Evolutionary conservation across 2,329 filamentous ascomycete species (phyloP).

Genomic region (Ascochyta viciae-villosae): DNA sequence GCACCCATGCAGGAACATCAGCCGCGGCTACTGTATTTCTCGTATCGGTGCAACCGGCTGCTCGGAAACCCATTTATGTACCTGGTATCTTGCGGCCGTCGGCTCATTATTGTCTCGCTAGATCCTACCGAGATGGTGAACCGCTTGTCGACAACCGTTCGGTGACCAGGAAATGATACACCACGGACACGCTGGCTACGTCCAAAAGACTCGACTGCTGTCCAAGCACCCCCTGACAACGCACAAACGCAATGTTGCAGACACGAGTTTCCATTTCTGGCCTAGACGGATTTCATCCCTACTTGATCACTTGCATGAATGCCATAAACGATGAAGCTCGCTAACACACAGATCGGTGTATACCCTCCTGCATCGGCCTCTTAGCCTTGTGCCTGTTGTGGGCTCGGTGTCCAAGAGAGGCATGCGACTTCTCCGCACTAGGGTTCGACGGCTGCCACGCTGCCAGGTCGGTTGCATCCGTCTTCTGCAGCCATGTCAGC

Average conservation of each 20-base stretch:
- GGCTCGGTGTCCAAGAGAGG: slow-evolving; percentile 39
- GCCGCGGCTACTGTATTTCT: slow-evolving; percentile 3
- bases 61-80: neutral
- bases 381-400: slow-evolving; percentile 55
- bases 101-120: neutral
- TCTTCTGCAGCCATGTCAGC: slow-evolving; percentile 36
- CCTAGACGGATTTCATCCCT: neutral
- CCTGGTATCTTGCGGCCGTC: slow-evolving; percentile 2
- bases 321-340: neutral
- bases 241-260: neutral
- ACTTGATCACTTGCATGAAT: slow-evolving; percentile 6
- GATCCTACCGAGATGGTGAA: neutral
- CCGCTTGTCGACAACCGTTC: too few species aligned
- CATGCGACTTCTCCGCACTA: slow-evolving; percentile 53
- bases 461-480: slow-evolving; percentile 60
- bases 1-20: slow-evolving; percentile 18
- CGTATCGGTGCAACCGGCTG: slow-evolving; percentile 3
- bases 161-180: too few species aligned
- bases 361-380: slow-evolving; percentile 55
- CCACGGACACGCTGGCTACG: too few species aligned
- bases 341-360: slow-evolving; percentile 59
- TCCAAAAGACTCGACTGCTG: neutral
- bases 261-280: neutral
- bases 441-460: slow-evolving; percentile 53
- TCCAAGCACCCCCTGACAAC: neutral